Evolutionary conservation across 2,329 filamentous ascomycete species (phyloP).

Genomic region (Didymella keratinophila): DNA sequence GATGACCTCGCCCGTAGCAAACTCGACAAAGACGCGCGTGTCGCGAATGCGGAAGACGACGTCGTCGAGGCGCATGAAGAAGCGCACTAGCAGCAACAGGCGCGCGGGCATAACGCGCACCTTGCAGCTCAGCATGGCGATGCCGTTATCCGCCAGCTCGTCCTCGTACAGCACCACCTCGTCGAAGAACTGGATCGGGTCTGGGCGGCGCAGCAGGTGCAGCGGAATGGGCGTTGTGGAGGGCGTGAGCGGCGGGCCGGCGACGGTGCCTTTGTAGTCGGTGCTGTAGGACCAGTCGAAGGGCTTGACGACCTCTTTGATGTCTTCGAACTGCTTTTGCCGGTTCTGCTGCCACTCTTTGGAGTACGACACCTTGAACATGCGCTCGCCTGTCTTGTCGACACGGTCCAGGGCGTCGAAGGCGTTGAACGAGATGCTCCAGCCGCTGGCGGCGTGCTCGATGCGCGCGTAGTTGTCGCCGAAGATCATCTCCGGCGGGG

Average conservation of each 20-base stretch:
- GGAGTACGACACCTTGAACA: conserved; percentile 94
- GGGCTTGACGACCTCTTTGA: conserved; percentile 92
- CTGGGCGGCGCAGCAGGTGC: conserved; percentile 83
- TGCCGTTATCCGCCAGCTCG: conserved; percentile 96
- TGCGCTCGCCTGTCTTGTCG: conserved; percentile 89
- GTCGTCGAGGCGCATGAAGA: conserved; percentile 93
- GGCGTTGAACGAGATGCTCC: conserved; percentile 82
- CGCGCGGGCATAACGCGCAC: conserved; percentile 89
- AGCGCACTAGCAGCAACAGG: conserved; percentile 81
- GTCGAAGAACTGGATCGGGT: conserved; percentile 96
- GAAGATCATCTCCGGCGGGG: conserved; percentile 98
- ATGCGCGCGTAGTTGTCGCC: conserved; percentile 88
- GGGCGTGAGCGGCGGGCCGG: conserved; percentile 40
- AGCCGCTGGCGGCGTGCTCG: conserved; percentile 75
- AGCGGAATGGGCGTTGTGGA: conserved; percentile 74
- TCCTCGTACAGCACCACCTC: conserved; percentile 97
- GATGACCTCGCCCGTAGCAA: conserved; percentile 78
- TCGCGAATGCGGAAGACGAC: conserved; percentile 88
- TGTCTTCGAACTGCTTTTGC: conserved; percentile 80
- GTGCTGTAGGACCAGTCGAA: conserved; percentile 99
- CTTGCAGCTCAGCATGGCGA: conserved; percentile 89
- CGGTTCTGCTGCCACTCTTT: conserved; percentile 82
- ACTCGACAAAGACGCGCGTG: conserved; percentile 91
- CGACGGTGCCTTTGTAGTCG: conserved; percentile 77
- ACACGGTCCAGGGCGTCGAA: conserved; percentile 88